phyloP scores from a whole-genome alignment of 768 basidiomycete species.

The Tylopilus balloui region DNA sequence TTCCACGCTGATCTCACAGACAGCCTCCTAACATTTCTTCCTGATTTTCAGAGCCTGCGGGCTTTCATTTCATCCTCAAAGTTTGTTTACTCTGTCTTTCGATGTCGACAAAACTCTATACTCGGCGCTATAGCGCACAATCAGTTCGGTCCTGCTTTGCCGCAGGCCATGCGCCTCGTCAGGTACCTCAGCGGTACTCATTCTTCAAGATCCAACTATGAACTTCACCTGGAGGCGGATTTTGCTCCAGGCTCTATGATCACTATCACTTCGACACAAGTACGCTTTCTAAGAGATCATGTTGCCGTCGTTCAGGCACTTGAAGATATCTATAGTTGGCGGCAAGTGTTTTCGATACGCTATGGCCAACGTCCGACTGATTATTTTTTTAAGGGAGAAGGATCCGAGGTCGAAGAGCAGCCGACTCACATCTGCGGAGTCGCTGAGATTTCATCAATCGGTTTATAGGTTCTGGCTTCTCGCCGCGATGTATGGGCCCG shows the following conservation, averaged over 20 bases:
- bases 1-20: constrained; percentile 31
- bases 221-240: constrained; percentile 9
- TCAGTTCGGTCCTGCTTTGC: constrained; percentile 29
- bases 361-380: not conserved
- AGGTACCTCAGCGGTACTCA: constrained; percentile 9
- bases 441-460: constrained; percentile 28
- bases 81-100: constrained; percentile 29
- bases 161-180: constrained; percentile 29
- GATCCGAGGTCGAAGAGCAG: constrained; percentile 32
- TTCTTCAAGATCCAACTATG: constrained; percentile 3
- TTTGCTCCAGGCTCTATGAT: not conserved
- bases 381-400: constrained; percentile 29
- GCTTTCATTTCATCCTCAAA: constrained; percentile 28
- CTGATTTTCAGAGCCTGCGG: constrained; percentile 28
- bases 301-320: constrained; percentile 26
- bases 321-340: constrained; percentile 39
- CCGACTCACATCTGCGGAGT: constrained; percentile 30
- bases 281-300: constrained; percentile 19
- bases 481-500: constrained; percentile 6
- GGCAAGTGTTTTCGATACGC: constrained; percentile 23
- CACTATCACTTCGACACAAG: constrained; percentile 20
- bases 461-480: constrained; percentile 30
- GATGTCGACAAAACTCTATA: constrained; percentile 28
- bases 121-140: constrained; percentile 28
- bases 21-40: constrained; percentile 25